Percentiles rank a stretch among this genome's conserved stretches.
These are phyloP conservation scores for Mycena epipterygia DNA, from an alignment of 768 basidiomycete species.

Conservation along the genomic window DNA sequence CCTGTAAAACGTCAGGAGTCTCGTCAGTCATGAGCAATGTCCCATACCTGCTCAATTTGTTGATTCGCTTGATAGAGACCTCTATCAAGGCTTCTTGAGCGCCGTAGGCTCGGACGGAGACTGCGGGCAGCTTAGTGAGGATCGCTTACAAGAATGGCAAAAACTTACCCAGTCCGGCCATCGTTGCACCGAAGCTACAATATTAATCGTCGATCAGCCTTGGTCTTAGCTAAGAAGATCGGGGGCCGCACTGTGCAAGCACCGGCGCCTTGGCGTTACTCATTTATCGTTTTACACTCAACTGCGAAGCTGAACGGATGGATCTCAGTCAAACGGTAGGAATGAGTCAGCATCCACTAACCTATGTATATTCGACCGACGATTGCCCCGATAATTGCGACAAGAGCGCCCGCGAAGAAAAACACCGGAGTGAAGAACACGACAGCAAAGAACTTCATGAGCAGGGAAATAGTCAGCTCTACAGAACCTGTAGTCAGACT, in stretches of 20 bases:
- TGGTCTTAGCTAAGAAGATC: constrained; percentile 33
- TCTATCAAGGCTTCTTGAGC: constrained; percentile 55
- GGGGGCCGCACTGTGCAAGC: constrained; percentile 55
- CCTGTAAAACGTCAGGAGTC: constrained; percentile 4
- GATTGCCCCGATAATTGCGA: constrained; percentile 58
- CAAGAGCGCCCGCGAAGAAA: constrained; percentile 57
- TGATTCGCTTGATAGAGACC: constrained; percentile 53
- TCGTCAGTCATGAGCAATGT: too few relatives aligned
- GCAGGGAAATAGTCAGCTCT: constrained; percentile 47
- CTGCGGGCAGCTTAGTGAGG: constrained; percentile 25
- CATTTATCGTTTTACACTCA: constrained; percentile 64
- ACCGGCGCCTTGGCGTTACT: constrained; percentile 55
- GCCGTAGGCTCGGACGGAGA: constrained; percentile 63
- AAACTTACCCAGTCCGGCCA: constrained; percentile 65
- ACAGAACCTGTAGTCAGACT: constrained; percentile 39
- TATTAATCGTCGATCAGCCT: constrained; percentile 41
- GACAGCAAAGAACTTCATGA: constrained; percentile 59
- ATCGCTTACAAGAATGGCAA: not conserved
- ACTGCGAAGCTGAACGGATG: constrained; percentile 51
- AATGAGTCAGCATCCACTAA: not conserved
- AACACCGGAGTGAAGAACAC: constrained; percentile 56
- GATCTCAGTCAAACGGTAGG: not conserved
- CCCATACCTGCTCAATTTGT: constrained; percentile 47
- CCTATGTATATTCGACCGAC: constrained; percentile 60
- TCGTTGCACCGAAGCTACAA: constrained; percentile 66